phyloP scores from a whole-genome alignment of 2,329 filamentous ascomycete species.

The Fusarium nurragi region DNA sequence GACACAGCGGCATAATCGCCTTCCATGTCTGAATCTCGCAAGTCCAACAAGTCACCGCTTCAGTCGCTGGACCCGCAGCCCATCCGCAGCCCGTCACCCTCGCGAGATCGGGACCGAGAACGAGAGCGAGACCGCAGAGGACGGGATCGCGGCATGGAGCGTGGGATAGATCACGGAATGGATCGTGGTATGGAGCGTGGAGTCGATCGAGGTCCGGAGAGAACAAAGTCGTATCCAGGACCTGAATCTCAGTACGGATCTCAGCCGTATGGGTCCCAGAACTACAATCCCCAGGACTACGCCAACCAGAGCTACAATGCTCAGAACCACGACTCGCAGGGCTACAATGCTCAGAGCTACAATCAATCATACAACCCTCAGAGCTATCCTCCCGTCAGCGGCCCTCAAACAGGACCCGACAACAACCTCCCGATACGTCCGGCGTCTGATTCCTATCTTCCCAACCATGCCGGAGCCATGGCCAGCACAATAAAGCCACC shows the following conservation, averaged over 20 bases:
- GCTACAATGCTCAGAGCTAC: slow-evolving; percentile 18
- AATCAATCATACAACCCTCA: slow-evolving; percentile 33
- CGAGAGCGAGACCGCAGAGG: slow-evolving; percentile 8
- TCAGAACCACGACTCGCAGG: slow-evolving; percentile 34
- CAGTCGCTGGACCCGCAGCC: slow-evolving; percentile 44
- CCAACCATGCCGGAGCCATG: slow-evolving; percentile 37
- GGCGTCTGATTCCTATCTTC: slow-evolving; percentile 35
- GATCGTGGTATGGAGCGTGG: slow-evolving; percentile 12
- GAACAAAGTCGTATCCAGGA: slow-evolving; percentile 34
- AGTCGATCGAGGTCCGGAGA: slow-evolving; percentile 30
- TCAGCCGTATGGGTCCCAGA: slow-evolving; percentile 19
- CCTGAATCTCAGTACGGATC: slow-evolving; percentile 35
- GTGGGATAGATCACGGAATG: slow-evolving; percentile 19
- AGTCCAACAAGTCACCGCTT: slow-evolving; percentile 39
- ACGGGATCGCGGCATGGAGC: slow-evolving; percentile 2
- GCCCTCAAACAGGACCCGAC: slow-evolving; percentile 29
- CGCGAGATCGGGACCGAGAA: slow-evolving; percentile 22
- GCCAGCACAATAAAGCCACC: slow-evolving; percentile 18
- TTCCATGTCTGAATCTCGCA: slow-evolving; percentile 35
- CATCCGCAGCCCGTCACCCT: slow-evolving; percentile 40
- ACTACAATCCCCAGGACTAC: slow-evolving; percentile 36
- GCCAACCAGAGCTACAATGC: slow-evolving; percentile 26
- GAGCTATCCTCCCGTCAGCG: slow-evolving; percentile 36
- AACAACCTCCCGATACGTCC: slow-evolving; percentile 39
- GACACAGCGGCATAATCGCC: background rate